Evolutionary conservation across 495 filamentous ascomycete genomes (phyloP).

Genomic region (Neurospora intermedia): DNA sequence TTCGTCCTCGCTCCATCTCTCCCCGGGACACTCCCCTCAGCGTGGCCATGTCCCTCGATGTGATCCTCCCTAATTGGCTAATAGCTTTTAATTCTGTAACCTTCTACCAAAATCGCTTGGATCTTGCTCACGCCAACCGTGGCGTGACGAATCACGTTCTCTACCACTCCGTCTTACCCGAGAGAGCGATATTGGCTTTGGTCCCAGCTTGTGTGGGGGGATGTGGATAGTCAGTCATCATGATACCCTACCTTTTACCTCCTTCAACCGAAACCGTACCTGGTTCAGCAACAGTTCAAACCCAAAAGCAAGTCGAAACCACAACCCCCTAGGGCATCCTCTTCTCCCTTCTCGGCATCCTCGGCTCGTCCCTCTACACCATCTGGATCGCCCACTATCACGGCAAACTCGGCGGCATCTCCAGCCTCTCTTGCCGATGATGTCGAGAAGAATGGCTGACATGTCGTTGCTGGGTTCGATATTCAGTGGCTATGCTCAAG

Average conservation of each 20-base stretch:
- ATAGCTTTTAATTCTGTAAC: slow-evolving; percentile 61
- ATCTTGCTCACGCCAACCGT: slow-evolving; percentile 62
- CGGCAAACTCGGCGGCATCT: slow-evolving; percentile 48
- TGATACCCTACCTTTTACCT: slow-evolving; percentile 41
- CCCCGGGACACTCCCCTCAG: slow-evolving; percentile 50
- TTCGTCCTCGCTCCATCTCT: slow-evolving; percentile 45
- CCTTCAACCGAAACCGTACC: background rate
- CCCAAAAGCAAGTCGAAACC: slow-evolving; percentile 30
- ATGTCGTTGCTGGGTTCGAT: background rate
- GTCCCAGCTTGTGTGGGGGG: slow-evolving; percentile 58
- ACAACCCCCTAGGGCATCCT: slow-evolving; percentile 47
- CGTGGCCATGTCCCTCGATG: slow-evolving; percentile 58
- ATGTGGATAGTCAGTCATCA: slow-evolving; percentile 63
- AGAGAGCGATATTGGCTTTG: slow-evolving; percentile 42
- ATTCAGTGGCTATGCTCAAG: background rate
- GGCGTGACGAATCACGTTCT: slow-evolving; percentile 57
- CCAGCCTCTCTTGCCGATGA: slow-evolving; percentile 21
- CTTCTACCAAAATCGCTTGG: slow-evolving; percentile 66
- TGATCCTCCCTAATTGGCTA: slow-evolving; percentile 65
- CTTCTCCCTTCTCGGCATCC: slow-evolving; percentile 53
- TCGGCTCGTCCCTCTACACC: slow-evolving; percentile 57
- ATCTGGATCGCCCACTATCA: slow-evolving; percentile 60
- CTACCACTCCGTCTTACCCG: slow-evolving; percentile 49
- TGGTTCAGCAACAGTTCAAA: slow-evolving; percentile 6
- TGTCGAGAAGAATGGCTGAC: background rate